Percentiles rank a stretch among this genome's conserved stretches.
Evolutionary conservation across 768 basidiomycete genomes (phyloP).

Genomic region (Boletus rex-veris): DNA sequence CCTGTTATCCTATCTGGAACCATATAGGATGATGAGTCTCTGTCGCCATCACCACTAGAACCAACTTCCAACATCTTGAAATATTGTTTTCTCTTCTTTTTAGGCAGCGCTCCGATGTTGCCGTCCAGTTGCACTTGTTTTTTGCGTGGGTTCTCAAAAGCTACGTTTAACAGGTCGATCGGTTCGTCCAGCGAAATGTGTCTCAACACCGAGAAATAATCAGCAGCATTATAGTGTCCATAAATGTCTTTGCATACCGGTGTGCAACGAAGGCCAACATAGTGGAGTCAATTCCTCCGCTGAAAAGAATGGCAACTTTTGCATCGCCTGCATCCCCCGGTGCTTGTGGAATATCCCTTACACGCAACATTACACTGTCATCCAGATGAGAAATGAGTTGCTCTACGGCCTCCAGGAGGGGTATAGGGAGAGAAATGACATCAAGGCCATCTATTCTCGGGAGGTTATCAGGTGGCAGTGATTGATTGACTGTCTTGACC

Average conservation of each 20-base stretch:
- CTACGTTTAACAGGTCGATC: slow-evolving; percentile 90
- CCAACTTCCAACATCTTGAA: slow-evolving; percentile 1
- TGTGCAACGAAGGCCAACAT: slow-evolving; percentile 79
- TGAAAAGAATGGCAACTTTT: slow-evolving; percentile 84
- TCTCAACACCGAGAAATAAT: slow-evolving; percentile 36
- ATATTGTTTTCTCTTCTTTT: slow-evolving; percentile 40
- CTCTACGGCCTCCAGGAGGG: slow-evolving; percentile 38
- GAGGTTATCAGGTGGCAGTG: slow-evolving; percentile 43
- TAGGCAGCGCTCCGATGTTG: slow-evolving; percentile 43
- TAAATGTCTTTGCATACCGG: slow-evolving; percentile 40
- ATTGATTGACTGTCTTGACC: slow-evolving; percentile 43
- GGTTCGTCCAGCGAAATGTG: slow-evolving; percentile 73
- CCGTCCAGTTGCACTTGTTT: slow-evolving; percentile 46
- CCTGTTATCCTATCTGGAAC: slow-evolving; percentile 92
- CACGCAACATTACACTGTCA: slow-evolving; percentile 62
- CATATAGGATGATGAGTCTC: slow-evolving; percentile 45
- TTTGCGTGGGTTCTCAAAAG: slow-evolving; percentile 93
- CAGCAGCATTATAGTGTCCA: background rate
- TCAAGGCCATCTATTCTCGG: slow-evolving; percentile 28
- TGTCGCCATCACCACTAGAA: slow-evolving; percentile 1
- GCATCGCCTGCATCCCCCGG: slow-evolving; percentile 38
- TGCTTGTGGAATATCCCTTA: slow-evolving; percentile 63
- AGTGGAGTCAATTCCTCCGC: slow-evolving; percentile 94
- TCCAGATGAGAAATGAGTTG: slow-evolving; percentile 54
- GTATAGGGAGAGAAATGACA: slow-evolving; percentile 31